Conservation (phyloP, 108 stramenopile species). For the Mayamaea pseudoterrestris region DNA sequence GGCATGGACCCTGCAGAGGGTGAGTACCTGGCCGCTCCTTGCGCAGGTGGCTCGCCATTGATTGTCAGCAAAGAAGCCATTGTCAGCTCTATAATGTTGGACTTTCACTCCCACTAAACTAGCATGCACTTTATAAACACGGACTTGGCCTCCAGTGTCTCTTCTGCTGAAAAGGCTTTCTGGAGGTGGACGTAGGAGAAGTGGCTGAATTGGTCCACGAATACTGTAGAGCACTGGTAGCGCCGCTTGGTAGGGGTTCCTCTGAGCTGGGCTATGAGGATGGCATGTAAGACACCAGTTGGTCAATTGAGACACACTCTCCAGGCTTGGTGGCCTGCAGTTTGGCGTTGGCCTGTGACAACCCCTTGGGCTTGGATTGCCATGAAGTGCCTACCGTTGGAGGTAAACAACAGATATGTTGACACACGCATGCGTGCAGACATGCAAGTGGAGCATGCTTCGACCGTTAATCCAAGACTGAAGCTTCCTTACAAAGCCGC, state of each 20-base stretch:
- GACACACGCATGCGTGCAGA: too few species aligned
- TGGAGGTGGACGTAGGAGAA: slow-evolving; percentile 23
- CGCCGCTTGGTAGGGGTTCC: slow-evolving; percentile 21
- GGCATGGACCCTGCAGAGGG: slow-evolving; percentile 35
- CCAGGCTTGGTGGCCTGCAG: slow-evolving; percentile 28
- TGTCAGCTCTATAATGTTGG: slow-evolving; percentile 40
- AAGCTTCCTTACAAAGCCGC: too few species aligned
- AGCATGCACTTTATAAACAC: slow-evolving; percentile 22
- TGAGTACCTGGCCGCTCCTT: slow-evolving; percentile 12
- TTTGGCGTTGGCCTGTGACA: too few species aligned
- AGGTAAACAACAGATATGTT: too few species aligned
- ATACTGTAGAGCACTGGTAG: slow-evolving; percentile 23
- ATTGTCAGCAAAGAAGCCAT: slow-evolving; percentile 32
- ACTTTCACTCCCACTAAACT: slow-evolving; percentile 5
- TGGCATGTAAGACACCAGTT: slow-evolving; percentile 25
- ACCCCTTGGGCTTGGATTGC: too few species aligned
- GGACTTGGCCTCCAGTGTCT: slow-evolving; percentile 21
- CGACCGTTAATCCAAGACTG: too few species aligned
- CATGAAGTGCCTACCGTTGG: too few species aligned
- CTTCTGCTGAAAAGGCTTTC: slow-evolving; percentile 9
- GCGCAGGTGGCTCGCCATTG: slow-evolving; percentile 5
- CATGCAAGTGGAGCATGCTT: too few species aligned
- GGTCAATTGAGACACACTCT: slow-evolving; percentile 28
- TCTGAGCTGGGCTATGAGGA: slow-evolving; percentile 27
- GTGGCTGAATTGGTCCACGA: slow-evolving; percentile 17